Conservation (phyloP, 805 yeast species). For the Cyberlindnera xishuangbannaensis region DNA sequence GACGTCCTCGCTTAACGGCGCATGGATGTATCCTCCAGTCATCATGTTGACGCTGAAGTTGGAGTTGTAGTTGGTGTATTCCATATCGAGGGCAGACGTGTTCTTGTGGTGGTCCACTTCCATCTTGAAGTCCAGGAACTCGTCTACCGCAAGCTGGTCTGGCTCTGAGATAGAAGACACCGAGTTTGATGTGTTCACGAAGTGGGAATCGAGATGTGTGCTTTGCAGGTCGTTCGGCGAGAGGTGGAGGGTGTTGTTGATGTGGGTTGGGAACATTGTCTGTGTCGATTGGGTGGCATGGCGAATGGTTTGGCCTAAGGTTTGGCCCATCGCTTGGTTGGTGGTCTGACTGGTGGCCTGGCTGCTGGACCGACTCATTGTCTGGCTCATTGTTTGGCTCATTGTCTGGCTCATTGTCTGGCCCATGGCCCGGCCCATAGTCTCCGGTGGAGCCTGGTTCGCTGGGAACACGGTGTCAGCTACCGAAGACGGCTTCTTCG, state of each 20-base stretch:
- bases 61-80: background rate
- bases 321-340: no score
- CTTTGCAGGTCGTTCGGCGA: constrained; percentile 5
- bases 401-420: background rate
- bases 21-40: constrained; percentile 2
- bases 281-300: constrained; percentile 2
- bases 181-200: constrained; percentile 9
- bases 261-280: constrained; percentile 9
- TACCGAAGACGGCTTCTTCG: constrained; percentile 7
- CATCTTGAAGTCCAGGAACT: constrained; percentile 13
- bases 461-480: constrained; percentile 3
- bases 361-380: no score
- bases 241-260: constrained; percentile 5
- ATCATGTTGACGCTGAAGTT: background rate
- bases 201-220: constrained; percentile 5
- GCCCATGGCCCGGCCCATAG: no score
- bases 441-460: background rate
- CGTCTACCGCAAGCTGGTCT: constrained; percentile 15
- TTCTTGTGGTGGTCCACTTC: no score
- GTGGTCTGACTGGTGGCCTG: no score
- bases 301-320: no score
- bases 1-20: constrained; percentile 5
- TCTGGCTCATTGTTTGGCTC: no score
- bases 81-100: constrained; percentile 5
- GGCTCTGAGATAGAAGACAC: constrained; percentile 14